Percentiles rank a stretch among this genome's conserved stretches.
Conservation (phyloP, 257 asterid species). For the Phtheirospermum japonicum region DNA sequence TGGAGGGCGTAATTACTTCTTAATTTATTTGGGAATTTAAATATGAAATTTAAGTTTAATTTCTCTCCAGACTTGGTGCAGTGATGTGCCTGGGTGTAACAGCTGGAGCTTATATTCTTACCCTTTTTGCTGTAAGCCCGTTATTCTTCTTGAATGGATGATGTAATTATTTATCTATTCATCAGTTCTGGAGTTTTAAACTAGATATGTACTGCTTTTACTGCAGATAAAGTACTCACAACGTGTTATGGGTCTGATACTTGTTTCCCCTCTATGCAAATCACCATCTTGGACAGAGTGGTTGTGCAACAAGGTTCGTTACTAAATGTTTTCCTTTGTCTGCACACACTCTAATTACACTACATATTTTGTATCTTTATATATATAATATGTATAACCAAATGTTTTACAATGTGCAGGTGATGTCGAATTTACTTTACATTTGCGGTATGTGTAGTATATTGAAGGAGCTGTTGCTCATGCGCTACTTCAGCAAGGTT, state of each 20-base stretch:
- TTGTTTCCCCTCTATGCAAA: constrained; percentile 92
- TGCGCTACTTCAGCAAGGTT: constrained; percentile 98
- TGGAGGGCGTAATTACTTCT: no score
- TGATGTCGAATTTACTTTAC: constrained; percentile 86
- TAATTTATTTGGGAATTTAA: no score
- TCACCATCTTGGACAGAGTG: constrained; percentile 98
- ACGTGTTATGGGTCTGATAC: constrained; percentile 89
- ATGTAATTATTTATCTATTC: no score
- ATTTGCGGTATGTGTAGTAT: constrained; percentile 86
- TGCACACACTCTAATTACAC: no score
- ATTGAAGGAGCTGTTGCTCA: constrained; percentile 77
- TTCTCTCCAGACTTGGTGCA: constrained; percentile 86
- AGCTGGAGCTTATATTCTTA: constrained; percentile 92
- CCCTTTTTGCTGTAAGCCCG: constrained; percentile 95
- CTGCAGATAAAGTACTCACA: constrained; percentile 68
- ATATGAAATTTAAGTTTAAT: no score
- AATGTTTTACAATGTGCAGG: no score
- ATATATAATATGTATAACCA: no score
- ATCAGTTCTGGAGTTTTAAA: not conserved
- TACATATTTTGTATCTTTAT: no score
- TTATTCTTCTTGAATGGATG: no score
- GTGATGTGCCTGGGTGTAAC: constrained; percentile 96
- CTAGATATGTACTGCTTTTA: constrained; percentile 15
- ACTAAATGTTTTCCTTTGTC: no score
- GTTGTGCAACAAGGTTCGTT: constrained; percentile 93